A percentile compares a stretch with the other conserved stretches of the same genome.
Conservation (phyloP, 768 basidiomycete genomes). For the Floccularia luteovirens region DNA sequence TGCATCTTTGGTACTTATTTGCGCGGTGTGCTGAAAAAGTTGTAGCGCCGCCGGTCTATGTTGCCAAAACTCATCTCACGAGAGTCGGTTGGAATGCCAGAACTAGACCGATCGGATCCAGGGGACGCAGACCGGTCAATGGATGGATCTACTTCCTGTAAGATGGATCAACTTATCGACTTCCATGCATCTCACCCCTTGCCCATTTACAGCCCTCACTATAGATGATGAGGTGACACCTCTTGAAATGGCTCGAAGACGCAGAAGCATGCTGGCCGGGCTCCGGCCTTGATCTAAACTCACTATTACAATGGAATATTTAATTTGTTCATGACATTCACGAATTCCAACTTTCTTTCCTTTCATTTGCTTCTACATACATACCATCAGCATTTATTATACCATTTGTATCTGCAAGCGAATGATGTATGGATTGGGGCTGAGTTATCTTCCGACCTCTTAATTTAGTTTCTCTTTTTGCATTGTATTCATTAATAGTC, state of each 20-base stretch:
- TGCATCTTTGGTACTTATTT: not conserved
- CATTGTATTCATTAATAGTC: too few relatives aligned
- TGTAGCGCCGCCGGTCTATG: slow-evolving; percentile 68
- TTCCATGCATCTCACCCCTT: slow-evolving; percentile 8
- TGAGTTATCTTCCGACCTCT: too few relatives aligned
- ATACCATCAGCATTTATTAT: too few relatives aligned
- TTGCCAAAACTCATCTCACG: slow-evolving; percentile 52
- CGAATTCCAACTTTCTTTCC: not conserved
- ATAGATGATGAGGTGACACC: slow-evolving; percentile 56
- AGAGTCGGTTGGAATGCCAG: slow-evolving; percentile 12
- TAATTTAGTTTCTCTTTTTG: too few relatives aligned
- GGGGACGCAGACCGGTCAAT: slow-evolving; percentile 32
- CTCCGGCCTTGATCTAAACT: slow-evolving; percentile 19
- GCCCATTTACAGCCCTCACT: slow-evolving; percentile 24
- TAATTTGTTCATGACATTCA: not conserved
- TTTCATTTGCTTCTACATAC: not conserved
- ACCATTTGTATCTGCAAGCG: too few relatives aligned
- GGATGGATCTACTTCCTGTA: slow-evolving; percentile 38
- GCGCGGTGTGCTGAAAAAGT: not conserved
- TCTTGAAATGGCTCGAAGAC: slow-evolving; percentile 57
- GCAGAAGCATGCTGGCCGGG: slow-evolving; percentile 29
- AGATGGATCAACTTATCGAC: slow-evolving; percentile 8
- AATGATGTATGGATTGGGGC: too few relatives aligned
- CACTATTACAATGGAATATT: too few relatives aligned
- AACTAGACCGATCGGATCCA: slow-evolving; percentile 14